These are phyloP conservation scores for Aspergillus funiculosus DNA, from an alignment of 495 filamentous ascomycete genomes.

Conservation along the genomic window DNA sequence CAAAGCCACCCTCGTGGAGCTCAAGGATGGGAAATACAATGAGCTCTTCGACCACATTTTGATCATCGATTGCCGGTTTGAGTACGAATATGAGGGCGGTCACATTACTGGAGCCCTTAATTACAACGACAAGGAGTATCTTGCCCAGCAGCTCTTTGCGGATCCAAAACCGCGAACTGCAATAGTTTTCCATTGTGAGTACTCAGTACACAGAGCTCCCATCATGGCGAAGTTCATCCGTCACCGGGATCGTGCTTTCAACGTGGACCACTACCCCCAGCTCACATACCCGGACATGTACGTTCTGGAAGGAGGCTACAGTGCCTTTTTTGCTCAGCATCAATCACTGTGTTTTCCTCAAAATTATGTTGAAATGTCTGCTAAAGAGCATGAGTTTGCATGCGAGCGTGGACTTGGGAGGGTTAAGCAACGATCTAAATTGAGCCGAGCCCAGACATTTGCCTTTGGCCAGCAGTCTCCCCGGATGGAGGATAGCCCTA, in stretches of 20 bases:
- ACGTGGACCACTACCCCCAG: conserved; percentile 74
- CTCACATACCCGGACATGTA: conserved; percentile 94
- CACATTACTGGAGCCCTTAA: conserved; percentile 92
- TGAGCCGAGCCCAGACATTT: conserved; percentile 87
- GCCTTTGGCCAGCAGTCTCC: conserved; percentile 71
- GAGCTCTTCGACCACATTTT: conserved; percentile 67
- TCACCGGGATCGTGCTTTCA: conserved; percentile 74
- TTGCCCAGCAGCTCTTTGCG: conserved; percentile 73
- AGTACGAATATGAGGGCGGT: conserved; percentile 96
- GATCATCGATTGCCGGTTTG: conserved; percentile 94
- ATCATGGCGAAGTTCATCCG: conserved; percentile 82
- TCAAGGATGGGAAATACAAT: conserved; percentile 82
- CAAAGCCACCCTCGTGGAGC: conserved; percentile 66
- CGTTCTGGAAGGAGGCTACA: conserved; percentile 95
- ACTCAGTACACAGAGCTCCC: conserved; percentile 94
- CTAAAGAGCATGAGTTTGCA: conserved; percentile 78
- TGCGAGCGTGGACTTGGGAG: conserved; percentile 93
- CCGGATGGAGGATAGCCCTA: conserved; percentile 75
- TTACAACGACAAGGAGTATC: conserved; percentile 86
- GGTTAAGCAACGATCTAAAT: conserved; percentile 72
- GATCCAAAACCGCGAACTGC: conserved; percentile 63
- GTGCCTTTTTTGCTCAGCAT: conserved; percentile 76
- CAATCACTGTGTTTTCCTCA: conserved; percentile 79
- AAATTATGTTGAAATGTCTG: conserved; percentile 93
- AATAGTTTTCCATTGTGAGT: conserved; percentile 95